A percentile compares a stretch with the other conserved stretches of the same genome.
phyloP scores from a whole-genome alignment of 768 basidiomycete genomes.

The Neoboletus subvelutipes region DNA sequence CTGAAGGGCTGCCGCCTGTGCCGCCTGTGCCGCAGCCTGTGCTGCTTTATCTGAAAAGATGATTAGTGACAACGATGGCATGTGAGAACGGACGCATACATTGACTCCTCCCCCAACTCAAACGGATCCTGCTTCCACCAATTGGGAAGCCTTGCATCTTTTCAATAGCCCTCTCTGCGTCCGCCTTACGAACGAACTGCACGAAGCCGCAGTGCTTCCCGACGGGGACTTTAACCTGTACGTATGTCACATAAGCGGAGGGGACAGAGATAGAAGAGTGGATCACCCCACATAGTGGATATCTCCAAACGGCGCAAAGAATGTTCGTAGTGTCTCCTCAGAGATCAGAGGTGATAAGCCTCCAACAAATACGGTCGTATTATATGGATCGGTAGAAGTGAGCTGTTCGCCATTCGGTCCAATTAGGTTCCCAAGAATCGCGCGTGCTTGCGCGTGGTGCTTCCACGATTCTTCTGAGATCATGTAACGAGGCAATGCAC shows the following conservation, averaged over 20 bases:
- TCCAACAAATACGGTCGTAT: conserved; percentile 94
- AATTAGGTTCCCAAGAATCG: conserved; percentile 78
- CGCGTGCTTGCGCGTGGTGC: conserved; percentile 79
- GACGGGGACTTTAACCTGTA: conserved; percentile 91
- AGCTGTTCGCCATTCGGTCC: conserved; percentile 86
- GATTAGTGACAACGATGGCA: conserved; percentile 4
- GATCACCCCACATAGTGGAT: conserved; percentile 76
- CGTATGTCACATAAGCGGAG: conserved; percentile 6
- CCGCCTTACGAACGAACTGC: conserved; percentile 88
- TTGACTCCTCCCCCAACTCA: conserved; percentile 94
- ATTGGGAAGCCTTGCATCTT: conserved; percentile 97
- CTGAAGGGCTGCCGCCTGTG: conserved; percentile 72
- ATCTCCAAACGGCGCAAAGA: conserved; percentile 90
- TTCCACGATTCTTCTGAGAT: conserved; percentile 80
- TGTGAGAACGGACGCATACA: conserved; percentile 42
- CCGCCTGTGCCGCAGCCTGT: conserved; percentile 83
- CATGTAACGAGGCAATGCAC: conserved; percentile 50
- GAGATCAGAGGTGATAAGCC: conserved; percentile 85
- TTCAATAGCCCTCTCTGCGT: conserved; percentile 90
- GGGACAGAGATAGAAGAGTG: not conserved
- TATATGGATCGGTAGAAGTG: conserved; percentile 91
- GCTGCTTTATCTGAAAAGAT: conserved; percentile 74
- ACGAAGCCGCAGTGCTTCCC: conserved; percentile 97
- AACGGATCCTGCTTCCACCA: conserved; percentile 84
- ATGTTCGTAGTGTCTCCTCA: conserved; percentile 88